phyloP scores from a whole-genome alignment of 306 rosid genomes.

The Trichosanthes cucumerina region DNA sequence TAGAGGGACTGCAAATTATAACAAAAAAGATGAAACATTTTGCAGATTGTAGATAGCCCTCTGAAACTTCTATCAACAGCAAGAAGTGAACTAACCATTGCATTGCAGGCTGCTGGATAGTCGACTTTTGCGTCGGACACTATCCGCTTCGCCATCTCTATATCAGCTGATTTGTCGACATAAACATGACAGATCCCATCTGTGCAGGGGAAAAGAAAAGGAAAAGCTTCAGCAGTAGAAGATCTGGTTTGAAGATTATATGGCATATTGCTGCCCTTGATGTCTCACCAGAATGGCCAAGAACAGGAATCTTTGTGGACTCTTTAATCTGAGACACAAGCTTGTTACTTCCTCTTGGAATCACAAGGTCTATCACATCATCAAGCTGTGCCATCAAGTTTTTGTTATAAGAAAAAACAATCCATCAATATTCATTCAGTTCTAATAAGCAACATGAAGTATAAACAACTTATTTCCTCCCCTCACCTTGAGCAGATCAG shows the following conservation, averaged over 20 bases:
- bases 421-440: neutral
- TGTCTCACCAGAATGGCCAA: slow-evolving; percentile 77
- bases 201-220: slow-evolving; percentile 25
- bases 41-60: neutral
- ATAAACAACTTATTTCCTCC: neutral
- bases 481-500: slow-evolving; percentile 79
- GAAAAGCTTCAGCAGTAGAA: neutral
- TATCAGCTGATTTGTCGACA: slow-evolving; percentile 64
- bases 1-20: slow-evolving; percentile 8
- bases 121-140: slow-evolving; percentile 66
- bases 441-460: neutral
- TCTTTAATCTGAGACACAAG: slow-evolving; percentile 88
- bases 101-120: slow-evolving; percentile 79
- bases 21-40: neutral
- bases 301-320: slow-evolving; percentile 87
- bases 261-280: neutral
- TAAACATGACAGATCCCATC: slow-evolving; percentile 85
- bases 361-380: slow-evolving; percentile 88
- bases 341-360: slow-evolving; percentile 87
- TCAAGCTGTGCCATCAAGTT: slow-evolving; percentile 51
- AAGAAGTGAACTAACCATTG: slow-evolving; percentile 43
- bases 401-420: slow-evolving; percentile 18
- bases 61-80: neutral
- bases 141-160: slow-evolving; percentile 67
- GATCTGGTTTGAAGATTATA: slow-evolving; percentile 5